These are phyloP conservation scores for Notholithocarpus densiflorus DNA, from an alignment of 306 rosid species.

Conservation along the genomic window DNA sequence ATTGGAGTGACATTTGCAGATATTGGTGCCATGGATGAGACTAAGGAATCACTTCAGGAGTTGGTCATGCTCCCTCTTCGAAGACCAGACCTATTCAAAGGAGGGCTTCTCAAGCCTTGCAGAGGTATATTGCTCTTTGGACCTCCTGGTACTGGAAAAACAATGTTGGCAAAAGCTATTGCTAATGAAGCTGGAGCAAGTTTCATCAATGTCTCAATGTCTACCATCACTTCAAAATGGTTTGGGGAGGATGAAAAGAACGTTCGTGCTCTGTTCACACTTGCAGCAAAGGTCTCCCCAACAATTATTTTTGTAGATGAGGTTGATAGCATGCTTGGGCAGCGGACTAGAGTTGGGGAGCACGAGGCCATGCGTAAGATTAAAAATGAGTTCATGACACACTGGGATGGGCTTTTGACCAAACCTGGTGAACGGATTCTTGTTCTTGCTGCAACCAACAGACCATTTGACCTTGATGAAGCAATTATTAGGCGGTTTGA, in stretches of 20 bases:
- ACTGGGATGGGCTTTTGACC: constrained; percentile 81
- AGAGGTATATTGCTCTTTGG: constrained; percentile 82
- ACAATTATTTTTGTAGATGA: constrained; percentile 79
- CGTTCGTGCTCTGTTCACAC: constrained; percentile 69
- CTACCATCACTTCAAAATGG: constrained; percentile 74
- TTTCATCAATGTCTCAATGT: constrained; percentile 79
- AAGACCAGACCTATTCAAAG: constrained; percentile 77
- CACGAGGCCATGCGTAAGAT: constrained; percentile 76
- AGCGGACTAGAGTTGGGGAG: constrained; percentile 72
- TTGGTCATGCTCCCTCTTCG: constrained; percentile 80
- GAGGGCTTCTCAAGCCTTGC: constrained; percentile 75
- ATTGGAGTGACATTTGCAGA: constrained; percentile 80
- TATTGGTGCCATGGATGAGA: constrained; percentile 72
- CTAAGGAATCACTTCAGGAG: constrained; percentile 79
- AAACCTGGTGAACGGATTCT: constrained; percentile 51
- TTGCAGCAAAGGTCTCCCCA: constrained; percentile 81
- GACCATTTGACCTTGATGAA: constrained; percentile 90
- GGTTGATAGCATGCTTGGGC: constrained; percentile 89
- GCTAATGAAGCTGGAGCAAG: constrained; percentile 86
- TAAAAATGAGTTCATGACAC: constrained; percentile 80
- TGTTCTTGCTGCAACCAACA: constrained; percentile 85
- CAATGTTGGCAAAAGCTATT: constrained; percentile 84
- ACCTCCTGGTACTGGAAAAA: constrained; percentile 87
- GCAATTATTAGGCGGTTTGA: constrained; percentile 82
- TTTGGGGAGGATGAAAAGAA: constrained; percentile 80